Evolutionary conservation across 345 rosid genomes (phyloP).

Genomic region (Melaleuca quinquenervia): DNA sequence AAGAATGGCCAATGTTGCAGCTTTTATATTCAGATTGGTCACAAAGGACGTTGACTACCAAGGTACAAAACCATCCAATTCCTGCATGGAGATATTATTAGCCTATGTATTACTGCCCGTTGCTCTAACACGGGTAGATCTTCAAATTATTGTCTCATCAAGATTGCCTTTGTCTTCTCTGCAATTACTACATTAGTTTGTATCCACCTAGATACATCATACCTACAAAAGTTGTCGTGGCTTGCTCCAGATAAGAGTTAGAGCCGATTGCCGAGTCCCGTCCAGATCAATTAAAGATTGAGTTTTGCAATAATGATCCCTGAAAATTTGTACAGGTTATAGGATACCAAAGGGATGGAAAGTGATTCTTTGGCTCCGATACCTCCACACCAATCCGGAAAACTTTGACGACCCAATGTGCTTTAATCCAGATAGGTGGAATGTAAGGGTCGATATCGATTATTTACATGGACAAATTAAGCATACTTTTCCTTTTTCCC

Average conservation of each 20-base stretch:
- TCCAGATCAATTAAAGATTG: too few relatives aligned
- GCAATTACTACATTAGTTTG: too few relatives aligned
- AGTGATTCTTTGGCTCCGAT: slow-evolving; percentile 20
- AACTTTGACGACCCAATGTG: slow-evolving; percentile 27
- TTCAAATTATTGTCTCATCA: not conserved
- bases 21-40: slow-evolving; percentile 2
- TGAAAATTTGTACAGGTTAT: slow-evolving; percentile 11
- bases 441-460: slow-evolving; percentile 2
- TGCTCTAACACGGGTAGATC: not conserved
- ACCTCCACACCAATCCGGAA: slow-evolving; percentile 21
- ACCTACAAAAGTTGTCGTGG: too few relatives aligned
- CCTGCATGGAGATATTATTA: not conserved
- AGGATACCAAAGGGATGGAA: slow-evolving; percentile 28
- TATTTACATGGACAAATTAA: not conserved
- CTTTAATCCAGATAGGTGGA: slow-evolving; percentile 38
- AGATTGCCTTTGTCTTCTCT: not conserved
- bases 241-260: too few relatives aligned
- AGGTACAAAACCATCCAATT: slow-evolving; percentile 2
- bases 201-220: too few relatives aligned
- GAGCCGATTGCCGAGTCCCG: too few relatives aligned
- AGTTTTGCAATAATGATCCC: too few relatives aligned
- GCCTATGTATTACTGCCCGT: not conserved
- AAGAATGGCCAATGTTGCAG: slow-evolving; percentile 22
- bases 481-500: not conserved
- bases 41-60: slow-evolving; percentile 15